phyloP scores from a whole-genome alignment of 768 basidiomycete species.

The Cystobasidium onofrii region DNA sequence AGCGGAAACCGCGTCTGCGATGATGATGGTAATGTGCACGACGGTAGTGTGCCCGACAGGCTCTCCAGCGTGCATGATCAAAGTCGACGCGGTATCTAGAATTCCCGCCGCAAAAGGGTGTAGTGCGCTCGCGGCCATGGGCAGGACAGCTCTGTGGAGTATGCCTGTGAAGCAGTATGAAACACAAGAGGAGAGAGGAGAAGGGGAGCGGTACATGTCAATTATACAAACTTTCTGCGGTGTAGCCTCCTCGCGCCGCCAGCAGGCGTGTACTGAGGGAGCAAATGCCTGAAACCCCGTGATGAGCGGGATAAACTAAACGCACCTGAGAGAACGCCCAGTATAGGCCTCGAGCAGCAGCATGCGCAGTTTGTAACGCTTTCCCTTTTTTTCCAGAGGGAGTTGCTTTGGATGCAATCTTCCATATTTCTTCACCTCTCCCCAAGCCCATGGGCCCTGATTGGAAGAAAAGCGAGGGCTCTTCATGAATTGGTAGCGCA shows the following conservation, averaged over 20 bases:
- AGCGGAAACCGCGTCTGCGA: not conserved
- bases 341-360: not conserved
- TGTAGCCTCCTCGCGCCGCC: too few species aligned
- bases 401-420: not conserved
- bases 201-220: too few species aligned
- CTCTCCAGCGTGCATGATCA: slow-evolving; percentile 3
- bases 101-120: not conserved
- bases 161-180: not conserved
- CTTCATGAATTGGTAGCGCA: not conserved
- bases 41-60: not conserved
- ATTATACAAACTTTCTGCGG: too few species aligned
- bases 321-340: not conserved
- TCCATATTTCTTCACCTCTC: not conserved
- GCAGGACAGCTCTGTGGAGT: not conserved
- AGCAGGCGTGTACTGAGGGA: too few species aligned
- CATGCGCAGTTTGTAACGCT: not conserved
- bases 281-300: too few species aligned
- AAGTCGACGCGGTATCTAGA: not conserved
- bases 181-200: too few species aligned
- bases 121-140: not conserved
- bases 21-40: not conserved
- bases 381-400: not conserved
- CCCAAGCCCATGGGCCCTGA: not conserved
- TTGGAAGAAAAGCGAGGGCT: not conserved
- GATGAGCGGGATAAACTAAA: too few species aligned